Conservation (phyloP, 768 basidiomycete genomes). For the Vishniacozyma victoriae region DNA sequence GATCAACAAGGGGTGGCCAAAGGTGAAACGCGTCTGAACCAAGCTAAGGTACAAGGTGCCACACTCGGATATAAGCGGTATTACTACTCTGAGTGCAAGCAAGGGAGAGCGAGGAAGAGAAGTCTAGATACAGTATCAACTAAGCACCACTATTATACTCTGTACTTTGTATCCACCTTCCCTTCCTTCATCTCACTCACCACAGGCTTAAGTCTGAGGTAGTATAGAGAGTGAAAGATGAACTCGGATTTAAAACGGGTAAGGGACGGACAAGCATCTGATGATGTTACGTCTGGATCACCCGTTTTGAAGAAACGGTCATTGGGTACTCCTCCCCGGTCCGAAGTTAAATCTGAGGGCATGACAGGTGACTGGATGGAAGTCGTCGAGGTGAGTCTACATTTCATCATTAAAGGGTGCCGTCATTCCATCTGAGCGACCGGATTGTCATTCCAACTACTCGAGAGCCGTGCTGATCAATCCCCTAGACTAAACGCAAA, state of each 20-base stretch:
- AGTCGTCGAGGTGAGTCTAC: conserved; percentile 33
- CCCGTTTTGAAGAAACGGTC: no score
- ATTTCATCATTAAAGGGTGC: background rate
- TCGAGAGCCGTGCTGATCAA: background rate
- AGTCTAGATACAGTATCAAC: background rate
- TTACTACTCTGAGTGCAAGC: no score
- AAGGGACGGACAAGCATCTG: conserved; percentile 18
- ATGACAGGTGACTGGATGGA: conserved; percentile 37
- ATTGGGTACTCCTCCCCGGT: conserved; percentile 6
- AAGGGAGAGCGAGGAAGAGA: no score
- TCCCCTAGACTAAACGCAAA: conserved; percentile 18
- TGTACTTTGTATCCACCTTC: background rate
- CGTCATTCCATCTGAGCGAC: background rate
- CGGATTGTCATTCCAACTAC: background rate
- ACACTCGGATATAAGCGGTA: background rate
- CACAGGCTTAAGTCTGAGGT: no score
- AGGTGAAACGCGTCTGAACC: no score
- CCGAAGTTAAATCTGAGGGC: conserved; percentile 12
- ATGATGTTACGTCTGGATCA: background rate
- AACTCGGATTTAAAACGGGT: conserved; percentile 42
- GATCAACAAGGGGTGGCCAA: conserved; percentile 8
- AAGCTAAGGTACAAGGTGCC: no score
- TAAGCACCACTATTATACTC: background rate
- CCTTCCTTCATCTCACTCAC: background rate
- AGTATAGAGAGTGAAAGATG: no score